A percentile compares a stretch with the other conserved stretches of the same genome.
Evolutionary conservation across 1,139 yeast species (phyloP).

Genomic region (Diutina siamensis): DNA sequence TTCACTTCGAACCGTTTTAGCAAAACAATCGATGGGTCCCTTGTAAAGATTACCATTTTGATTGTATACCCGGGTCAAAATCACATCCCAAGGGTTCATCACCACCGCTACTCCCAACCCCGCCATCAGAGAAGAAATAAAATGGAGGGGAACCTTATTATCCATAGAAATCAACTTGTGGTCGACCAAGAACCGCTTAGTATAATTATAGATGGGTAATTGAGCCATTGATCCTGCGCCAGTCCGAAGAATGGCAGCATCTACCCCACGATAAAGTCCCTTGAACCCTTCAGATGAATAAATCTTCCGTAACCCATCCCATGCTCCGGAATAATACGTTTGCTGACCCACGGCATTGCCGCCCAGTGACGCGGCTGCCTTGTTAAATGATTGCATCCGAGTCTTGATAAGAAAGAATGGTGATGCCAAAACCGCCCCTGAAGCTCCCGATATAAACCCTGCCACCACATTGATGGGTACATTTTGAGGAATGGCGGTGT

Average conservation of each 20-base stretch:
- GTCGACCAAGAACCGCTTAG: conserved; percentile 47
- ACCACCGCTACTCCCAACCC: conserved; percentile 73
- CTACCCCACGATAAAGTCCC: conserved; percentile 85
- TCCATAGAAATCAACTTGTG: conserved; percentile 34
- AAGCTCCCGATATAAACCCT: conserved; percentile 77
- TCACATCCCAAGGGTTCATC: conserved; percentile 97
- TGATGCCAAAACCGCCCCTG: conserved; percentile 84
- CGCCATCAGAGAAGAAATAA: conserved; percentile 64
- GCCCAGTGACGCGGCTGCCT: conserved; percentile 12
- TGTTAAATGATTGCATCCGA: conserved; percentile 86
- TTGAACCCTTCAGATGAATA: conserved; percentile 56
- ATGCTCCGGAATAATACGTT: conserved; percentile 64
- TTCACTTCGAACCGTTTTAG: conserved; percentile 70
- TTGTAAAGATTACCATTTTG: conserved; percentile 80
- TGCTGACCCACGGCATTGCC: conserved; percentile 72
- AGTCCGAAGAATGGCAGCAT: conserved; percentile 88
- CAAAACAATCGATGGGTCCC: conserved; percentile 81
- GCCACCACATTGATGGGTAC: conserved; percentile 61
- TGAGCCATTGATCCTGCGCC: conserved; percentile 96
- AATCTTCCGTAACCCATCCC: conserved; percentile 58
- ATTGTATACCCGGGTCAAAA: conserved; percentile 87
- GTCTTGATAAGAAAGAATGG: conserved; percentile 90
- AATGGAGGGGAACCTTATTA: conserved; percentile 63
- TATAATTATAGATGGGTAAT: conserved; percentile 78
- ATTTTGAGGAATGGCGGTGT: conserved; percentile 41